Evolutionary conservation across 2,329 filamentous ascomycete species (phyloP).

Genomic region (Calonectria crousiana): DNA sequence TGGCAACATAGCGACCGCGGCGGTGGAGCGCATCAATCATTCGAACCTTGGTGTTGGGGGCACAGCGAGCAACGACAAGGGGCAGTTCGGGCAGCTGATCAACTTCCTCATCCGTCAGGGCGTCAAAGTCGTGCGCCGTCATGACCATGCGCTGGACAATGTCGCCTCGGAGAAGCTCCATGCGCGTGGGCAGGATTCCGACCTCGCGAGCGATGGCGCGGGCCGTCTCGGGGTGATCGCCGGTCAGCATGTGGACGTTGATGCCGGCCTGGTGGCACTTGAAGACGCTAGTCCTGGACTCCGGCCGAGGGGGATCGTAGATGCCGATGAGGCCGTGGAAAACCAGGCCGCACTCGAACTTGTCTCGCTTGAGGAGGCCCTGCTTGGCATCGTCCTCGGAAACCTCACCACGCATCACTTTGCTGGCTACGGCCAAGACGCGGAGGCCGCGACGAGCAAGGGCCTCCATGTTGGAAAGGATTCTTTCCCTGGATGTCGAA

Average conservation of each 20-base stretch:
- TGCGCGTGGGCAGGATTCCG: constrained; percentile 65
- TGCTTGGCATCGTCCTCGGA: constrained; percentile 45
- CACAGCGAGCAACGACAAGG: constrained; percentile 76
- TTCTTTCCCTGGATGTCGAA: constrained; percentile 58
- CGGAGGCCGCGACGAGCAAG: constrained; percentile 73
- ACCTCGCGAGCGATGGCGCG: constrained; percentile 70
- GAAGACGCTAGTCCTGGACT: constrained; percentile 67
- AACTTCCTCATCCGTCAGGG: constrained; percentile 70
- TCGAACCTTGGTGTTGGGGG: constrained; percentile 77
- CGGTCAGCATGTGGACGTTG: constrained; percentile 73
- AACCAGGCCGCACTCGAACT: constrained; percentile 65
- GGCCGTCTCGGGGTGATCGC: constrained; percentile 72
- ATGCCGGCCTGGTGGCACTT: constrained; percentile 70
- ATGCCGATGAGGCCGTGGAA: constrained; percentile 76
- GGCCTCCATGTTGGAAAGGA: constrained; percentile 74
- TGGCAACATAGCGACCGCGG: constrained; percentile 71
- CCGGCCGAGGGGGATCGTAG: constrained; percentile 75
- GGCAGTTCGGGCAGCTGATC: constrained; percentile 72
- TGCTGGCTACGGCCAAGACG: constrained; percentile 71
- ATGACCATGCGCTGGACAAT: constrained; percentile 69
- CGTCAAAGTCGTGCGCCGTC: constrained; percentile 73
- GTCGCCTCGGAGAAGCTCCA: constrained; percentile 58
- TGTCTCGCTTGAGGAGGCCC: constrained; percentile 34
- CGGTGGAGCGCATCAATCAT: constrained; percentile 81
- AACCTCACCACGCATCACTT: constrained; percentile 22